A percentile compares a stretch with the other conserved stretches of the same genome.
Conservation (phyloP, 805 yeast genomes). For the Monosporozyma servazzii region DNA sequence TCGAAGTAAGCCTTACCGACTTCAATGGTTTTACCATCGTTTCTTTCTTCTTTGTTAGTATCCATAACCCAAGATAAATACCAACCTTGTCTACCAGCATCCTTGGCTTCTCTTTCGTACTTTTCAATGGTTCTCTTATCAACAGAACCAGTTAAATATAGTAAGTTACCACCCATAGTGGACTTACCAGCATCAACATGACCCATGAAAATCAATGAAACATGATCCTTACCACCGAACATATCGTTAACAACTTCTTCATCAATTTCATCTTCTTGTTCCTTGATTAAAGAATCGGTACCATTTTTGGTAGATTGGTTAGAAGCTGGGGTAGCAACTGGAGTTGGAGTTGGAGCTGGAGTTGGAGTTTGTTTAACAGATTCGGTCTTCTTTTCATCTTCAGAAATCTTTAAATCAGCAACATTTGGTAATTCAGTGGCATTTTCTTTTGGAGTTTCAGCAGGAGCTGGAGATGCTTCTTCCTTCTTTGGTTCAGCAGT, state of each 20-base stretch:
- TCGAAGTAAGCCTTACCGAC: conserved; percentile 97
- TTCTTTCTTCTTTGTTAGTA: conserved; percentile 97
- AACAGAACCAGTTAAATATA: conserved; percentile 90
- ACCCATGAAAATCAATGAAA: conserved; percentile 97
- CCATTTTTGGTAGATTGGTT: conserved; percentile 33
- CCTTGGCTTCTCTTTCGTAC: conserved; percentile 96
- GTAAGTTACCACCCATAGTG: conserved; percentile 97
- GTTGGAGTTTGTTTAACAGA: conserved; percentile 18
- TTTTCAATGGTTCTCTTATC: conserved; percentile 98
- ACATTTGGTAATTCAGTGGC: conserved; percentile 24
- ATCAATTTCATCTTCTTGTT: conserved; percentile 75
- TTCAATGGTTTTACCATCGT: conserved; percentile 97
- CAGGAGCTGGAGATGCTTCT: conserved; percentile 10
- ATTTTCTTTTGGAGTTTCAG: conserved; percentile 6
- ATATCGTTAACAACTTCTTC: conserved; percentile 81
- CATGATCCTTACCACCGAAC: conserved; percentile 96
- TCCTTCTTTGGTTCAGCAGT: conserved; percentile 25
- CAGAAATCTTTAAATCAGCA: conserved; percentile 22
- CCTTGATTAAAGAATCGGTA: conserved; percentile 50
- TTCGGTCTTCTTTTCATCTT: conserved; percentile 22
- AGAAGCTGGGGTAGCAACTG: conserved; percentile 24
- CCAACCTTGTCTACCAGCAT: conserved; percentile 99
- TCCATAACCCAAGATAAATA: conserved; percentile 99
- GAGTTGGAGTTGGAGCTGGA: conserved; percentile 24
- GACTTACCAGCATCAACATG: conserved; percentile 99